Evolutionary conservation across 768 basidiomycete genomes (phyloP).

Genomic region (Pulveroboletus sp.): DNA sequence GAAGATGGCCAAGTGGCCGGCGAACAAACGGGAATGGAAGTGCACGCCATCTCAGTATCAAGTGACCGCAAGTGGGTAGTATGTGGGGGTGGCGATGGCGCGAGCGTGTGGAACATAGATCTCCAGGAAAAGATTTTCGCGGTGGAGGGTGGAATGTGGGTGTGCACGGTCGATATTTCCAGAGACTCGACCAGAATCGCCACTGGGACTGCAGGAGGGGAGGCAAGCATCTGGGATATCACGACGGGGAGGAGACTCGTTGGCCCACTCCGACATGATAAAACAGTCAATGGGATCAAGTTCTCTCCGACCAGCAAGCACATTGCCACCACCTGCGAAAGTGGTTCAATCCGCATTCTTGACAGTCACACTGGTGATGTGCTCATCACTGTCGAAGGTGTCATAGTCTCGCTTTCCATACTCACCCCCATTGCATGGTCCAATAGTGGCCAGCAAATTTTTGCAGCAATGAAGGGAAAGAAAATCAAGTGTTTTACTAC

Average conservation of each 20-base stretch:
- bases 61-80: no score
- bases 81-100: no score
- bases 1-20: no score
- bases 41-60: no score
- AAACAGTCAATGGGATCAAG: neutral
- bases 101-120: neutral
- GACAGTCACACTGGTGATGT: neutral
- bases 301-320: neutral
- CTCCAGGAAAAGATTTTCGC: neutral
- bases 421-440: neutral
- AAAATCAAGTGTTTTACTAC: neutral
- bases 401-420: neutral
- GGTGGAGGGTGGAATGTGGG: neutral
- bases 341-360: neutral
- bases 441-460: neutral
- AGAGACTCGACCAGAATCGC: neutral
- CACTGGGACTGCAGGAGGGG: neutral
- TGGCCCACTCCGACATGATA: neutral
- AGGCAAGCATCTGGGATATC: neutral
- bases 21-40: no score
- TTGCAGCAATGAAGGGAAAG: neutral
- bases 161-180: neutral
- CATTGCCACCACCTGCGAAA: neutral
- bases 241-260: neutral
- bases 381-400: neutral